Evolutionary conservation across 805 yeast species (phyloP).

Genomic region (Teunomyces gatunensis): DNA sequence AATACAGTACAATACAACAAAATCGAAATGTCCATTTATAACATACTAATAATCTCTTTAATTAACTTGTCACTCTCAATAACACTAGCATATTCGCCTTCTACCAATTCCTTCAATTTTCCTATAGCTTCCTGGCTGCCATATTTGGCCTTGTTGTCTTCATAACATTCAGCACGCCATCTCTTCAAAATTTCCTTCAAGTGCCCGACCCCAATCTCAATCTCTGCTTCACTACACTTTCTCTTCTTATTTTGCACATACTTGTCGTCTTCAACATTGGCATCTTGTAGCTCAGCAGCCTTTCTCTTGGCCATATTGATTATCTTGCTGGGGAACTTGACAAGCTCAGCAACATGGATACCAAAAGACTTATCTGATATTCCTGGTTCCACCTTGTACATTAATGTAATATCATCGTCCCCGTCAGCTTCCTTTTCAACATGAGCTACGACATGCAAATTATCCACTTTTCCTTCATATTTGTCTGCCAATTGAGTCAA

Average conservation of each 20-base stretch:
- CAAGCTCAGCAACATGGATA: slow-evolving; percentile 95
- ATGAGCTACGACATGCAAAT: slow-evolving; percentile 92
- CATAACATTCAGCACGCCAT: slow-evolving; percentile 51
- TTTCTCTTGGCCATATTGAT: slow-evolving; percentile 94
- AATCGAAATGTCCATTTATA: slow-evolving; percentile 13
- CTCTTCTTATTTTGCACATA: slow-evolving; percentile 47
- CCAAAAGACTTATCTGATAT: slow-evolving; percentile 95
- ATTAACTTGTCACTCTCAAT: slow-evolving; percentile 38
- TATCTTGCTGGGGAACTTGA: slow-evolving; percentile 86
- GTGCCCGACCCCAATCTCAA: slow-evolving; percentile 50
- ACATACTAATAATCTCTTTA: slow-evolving; percentile 43
- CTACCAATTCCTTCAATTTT: slow-evolving; percentile 37
- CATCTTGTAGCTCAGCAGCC: slow-evolving; percentile 79
- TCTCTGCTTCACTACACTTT: slow-evolving; percentile 52
- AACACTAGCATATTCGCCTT: slow-evolving; percentile 14
- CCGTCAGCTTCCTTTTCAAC: slow-evolving; percentile 52
- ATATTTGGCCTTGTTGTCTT: slow-evolving; percentile 16
- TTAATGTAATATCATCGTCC: slow-evolving; percentile 70
- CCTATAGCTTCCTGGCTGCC: slow-evolving; percentile 39
- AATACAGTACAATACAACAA: background rate
- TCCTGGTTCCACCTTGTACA: slow-evolving; percentile 96
- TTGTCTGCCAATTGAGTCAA: slow-evolving; percentile 74
- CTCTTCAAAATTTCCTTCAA: slow-evolving; percentile 47
- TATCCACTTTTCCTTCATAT: slow-evolving; percentile 58
- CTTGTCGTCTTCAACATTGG: slow-evolving; percentile 37